Base-by-base conservation (phyloP, 2,329 filamentous ascomycete genomes). In the Trichophyton verrucosum region DNA sequence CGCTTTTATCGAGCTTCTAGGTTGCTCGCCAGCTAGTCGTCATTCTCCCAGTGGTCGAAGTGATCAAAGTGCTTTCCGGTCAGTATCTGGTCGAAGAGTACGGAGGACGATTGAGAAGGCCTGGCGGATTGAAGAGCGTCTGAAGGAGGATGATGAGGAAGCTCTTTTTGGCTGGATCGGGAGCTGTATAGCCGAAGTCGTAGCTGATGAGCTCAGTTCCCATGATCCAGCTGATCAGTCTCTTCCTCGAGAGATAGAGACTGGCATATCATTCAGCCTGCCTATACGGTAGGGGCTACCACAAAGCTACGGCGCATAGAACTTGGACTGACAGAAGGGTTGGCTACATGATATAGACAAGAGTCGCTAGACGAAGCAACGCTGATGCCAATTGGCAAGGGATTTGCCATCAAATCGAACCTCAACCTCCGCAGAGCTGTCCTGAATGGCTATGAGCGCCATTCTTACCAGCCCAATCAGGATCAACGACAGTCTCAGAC, bases 141-240 rank as follows among this genome's bases (percentile, higher is more conserved):
- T 91, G 64, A 90, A 90, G 69, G 83, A 82, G 65, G 82, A 88
- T 66, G 83, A 89, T 61, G 81, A 86, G 1, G 81, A 86, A 60
- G 82, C 83, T 27, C 76, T 91, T 1, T 91, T 91, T 70, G 74
- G 78, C 15, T 91, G 88, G 87, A 88, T 91, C 65, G 88, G 87
- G 40, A 77, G 80, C 65, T 86, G 85, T 67, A 88, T 91, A 64
- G 86, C 85, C 9, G 78, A 86, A 60, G 86, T 91, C 1, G 83
- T 91, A n/a, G 74, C 73, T 38, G 79, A 84, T 62, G 68, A 71
- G 33, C 60, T 76, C 33, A 64, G 65, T n/a, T 72, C 64, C 55
- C 65, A 69, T 58, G 68, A 67, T 59, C 68, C 67, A 6, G 69
- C 64, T 42, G 67, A 68, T 7, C 65, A 67, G 44, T 44, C 40